A percentile compares a stretch with the other conserved stretches of the same genome.
phyloP scores from a whole-genome alignment of 2,329 filamentous ascomycete species.

The Ophiostoma novo-ulmi region DNA sequence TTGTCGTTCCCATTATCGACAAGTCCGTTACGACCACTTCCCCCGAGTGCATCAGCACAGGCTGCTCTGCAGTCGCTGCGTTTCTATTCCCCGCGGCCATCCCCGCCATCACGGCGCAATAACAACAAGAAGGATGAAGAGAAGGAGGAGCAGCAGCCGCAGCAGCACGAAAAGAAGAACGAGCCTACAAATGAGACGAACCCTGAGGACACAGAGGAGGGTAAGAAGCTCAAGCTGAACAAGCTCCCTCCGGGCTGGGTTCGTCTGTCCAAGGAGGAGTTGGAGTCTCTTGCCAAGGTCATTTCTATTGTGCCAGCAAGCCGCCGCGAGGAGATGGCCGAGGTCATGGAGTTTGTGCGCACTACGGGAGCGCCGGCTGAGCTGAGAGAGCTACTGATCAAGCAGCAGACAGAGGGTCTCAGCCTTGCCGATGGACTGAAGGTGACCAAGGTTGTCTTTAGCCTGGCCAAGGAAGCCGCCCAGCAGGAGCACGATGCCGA shows the following conservation, averaged over 20 bases:
- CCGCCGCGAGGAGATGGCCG: slow-evolving; percentile 56
- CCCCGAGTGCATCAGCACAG: slow-evolving; percentile 11
- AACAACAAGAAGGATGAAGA: slow-evolving; percentile 19
- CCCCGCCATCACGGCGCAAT: slow-evolving; percentile 21
- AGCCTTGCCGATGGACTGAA: slow-evolving; percentile 52
- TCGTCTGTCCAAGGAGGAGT: slow-evolving; percentile 42
- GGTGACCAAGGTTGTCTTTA: slow-evolving; percentile 51
- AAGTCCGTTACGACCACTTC: slow-evolving; percentile 10
- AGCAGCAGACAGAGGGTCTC: slow-evolving; percentile 51
- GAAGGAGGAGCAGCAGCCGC: slow-evolving; percentile 3
- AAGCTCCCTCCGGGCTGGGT: slow-evolving; percentile 38
- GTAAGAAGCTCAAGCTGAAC: slow-evolving; percentile 15
- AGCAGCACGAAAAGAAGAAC: background rate
- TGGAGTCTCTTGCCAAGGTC: slow-evolving; percentile 53
- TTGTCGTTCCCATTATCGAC: slow-evolving; percentile 6
- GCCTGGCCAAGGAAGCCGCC: slow-evolving; percentile 45
- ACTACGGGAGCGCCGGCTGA: slow-evolving; percentile 65
- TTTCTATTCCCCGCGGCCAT: slow-evolving; percentile 23
- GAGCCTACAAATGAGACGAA: slow-evolving; percentile 10
- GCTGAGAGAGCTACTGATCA: slow-evolving; percentile 52
- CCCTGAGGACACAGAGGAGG: background rate
- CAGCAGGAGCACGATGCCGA: slow-evolving; percentile 27
- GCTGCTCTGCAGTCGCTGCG: slow-evolving; percentile 20
- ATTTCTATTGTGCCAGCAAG: slow-evolving; percentile 57
- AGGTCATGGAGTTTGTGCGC: slow-evolving; percentile 58